phyloP scores from a whole-genome alignment of 768 basidiomycete genomes.

The Dacryopinax spathularia region DNA sequence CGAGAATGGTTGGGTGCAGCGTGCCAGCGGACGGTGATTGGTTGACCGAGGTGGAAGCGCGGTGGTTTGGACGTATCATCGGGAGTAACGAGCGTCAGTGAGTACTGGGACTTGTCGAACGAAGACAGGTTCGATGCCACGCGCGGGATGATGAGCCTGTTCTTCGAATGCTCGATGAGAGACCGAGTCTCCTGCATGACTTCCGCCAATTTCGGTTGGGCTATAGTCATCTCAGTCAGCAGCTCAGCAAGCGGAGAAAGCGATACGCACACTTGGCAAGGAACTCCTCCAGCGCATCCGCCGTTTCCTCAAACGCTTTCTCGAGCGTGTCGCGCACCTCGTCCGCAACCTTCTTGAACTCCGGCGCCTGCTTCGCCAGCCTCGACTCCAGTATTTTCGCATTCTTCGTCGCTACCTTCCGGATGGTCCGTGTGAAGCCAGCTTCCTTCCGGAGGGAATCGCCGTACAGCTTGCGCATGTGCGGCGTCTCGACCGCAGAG shows the following conservation, averaged over 20 bases:
- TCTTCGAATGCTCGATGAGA: constrained; percentile 77
- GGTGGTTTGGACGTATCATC: constrained; percentile 37
- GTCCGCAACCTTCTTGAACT: constrained; percentile 66
- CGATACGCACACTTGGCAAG: constrained; percentile 64
- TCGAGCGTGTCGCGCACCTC: constrained; percentile 92
- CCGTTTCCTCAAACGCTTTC: constrained; percentile 88
- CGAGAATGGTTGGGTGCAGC: constrained; percentile 76
- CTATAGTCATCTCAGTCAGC: constrained; percentile 27
- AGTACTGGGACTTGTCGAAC: constrained; percentile 70
- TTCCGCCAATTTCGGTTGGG: constrained; percentile 74
- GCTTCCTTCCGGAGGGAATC: constrained; percentile 88
- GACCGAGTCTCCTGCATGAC: constrained; percentile 89
- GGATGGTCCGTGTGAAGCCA: constrained; percentile 96
- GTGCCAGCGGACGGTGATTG: constrained; percentile 73
- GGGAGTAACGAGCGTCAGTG: constrained; percentile 44
- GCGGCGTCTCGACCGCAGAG: constrained; percentile 88
- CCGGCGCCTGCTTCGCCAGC: constrained; percentile 72
- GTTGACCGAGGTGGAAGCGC: constrained; percentile 81
- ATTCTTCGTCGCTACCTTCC: constrained; percentile 76
- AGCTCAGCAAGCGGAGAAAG: constrained; percentile 8
- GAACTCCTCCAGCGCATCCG: constrained; percentile 87
- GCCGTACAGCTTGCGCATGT: constrained; percentile 94
- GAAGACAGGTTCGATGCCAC: constrained; percentile 68
- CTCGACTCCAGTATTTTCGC: constrained; percentile 53
- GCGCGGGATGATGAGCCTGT: constrained; percentile 86